Conservation (phyloP, 176 grass and related monocot genomes). For the sorghum (Sorghum bicolor) region DNA sequence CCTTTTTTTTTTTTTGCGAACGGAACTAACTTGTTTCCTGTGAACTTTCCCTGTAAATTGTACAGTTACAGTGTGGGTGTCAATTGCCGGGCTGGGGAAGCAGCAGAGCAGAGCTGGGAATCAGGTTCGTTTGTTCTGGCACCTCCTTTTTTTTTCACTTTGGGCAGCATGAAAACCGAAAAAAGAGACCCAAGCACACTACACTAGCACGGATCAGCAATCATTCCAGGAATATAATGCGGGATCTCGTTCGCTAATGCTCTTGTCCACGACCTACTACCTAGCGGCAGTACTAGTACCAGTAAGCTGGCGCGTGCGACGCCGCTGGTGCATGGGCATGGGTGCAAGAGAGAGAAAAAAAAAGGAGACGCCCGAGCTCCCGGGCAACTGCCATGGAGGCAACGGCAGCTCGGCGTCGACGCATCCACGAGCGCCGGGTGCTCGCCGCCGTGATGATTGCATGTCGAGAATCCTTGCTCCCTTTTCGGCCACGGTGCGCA, state of each 20-base stretch:
- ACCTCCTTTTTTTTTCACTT: not conserved
- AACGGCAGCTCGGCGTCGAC: slow-evolving; percentile 15
- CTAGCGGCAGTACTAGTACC: not conserved
- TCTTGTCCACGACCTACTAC: slow-evolving; percentile 5
- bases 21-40: not conserved
- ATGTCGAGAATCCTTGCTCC: slow-evolving; percentile 20
- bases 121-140: not conserved
- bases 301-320: not conserved
- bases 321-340: not conserved
- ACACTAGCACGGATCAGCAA: slow-evolving; percentile 23
- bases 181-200: not conserved
- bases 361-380: slow-evolving; percentile 3
- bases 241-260: not conserved
- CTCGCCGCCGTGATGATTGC: slow-evolving; percentile 34
- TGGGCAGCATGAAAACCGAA: not conserved
- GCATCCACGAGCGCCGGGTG: slow-evolving; percentile 40
- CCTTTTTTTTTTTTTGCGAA: not conserved
- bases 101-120: not conserved
- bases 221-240: slow-evolving; percentile 32
- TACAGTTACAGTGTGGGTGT: not conserved
- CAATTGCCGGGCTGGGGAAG: slow-evolving; percentile 11
- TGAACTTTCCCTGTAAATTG: not conserved
- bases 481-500: not conserved
- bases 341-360: not conserved
- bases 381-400: slow-evolving; percentile 26